Evolutionary conservation across 1,284 basidiomycete species (phyloP), one percentile per base, ranked within the genome.

Genomic region (Tilletia setariae): DNA sequence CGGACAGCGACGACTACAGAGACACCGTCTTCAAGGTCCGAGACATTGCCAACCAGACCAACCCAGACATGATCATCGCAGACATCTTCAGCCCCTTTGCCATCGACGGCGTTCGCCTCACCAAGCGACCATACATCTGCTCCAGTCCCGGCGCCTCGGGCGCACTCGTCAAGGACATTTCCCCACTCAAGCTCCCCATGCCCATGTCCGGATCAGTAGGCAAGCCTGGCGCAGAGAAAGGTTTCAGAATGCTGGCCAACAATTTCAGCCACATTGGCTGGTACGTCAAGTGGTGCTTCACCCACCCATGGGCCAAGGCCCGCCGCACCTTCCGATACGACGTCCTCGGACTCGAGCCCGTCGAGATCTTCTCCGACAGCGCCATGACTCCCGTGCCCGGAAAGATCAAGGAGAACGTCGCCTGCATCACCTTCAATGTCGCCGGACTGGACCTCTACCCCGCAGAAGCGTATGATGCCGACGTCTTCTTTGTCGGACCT

Each of bases 301-400:
- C 68, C 19, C 65, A 72, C 61, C 67, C 64, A 13, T 70, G 67
- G 67, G 63, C 71, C 0, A 64, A 47, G 30, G 62, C 35, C 6
- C 69, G 71, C 68, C 68, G 43, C 44, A 44, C 30, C 16, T 61
- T 61, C 56, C 56, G 56, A 15, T 32, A 61, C 19, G 64, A 74
- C 1, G 70, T 70, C 1, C 68, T 74, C 32, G 72, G 72, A 7
- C 64, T 74, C 9, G 67, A 69, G 47, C 70, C 72, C 19, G 63
- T 68, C 13, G 72, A 74, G 53, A 63, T 70, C 40, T 44, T 74
- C 30, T 69, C 66, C 44, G 72, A 74, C 56, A 70, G 68, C 47
- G 43, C 69, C 59, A 74, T 74, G 72, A 74, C 72, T 23, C 72
- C 72, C 8, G 71, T 70, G 7, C 68, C 72, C 11, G 70, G 70